phyloP scores from a whole-genome alignment of 106 monocot genomes.

The Dioscorea alata region DNA sequence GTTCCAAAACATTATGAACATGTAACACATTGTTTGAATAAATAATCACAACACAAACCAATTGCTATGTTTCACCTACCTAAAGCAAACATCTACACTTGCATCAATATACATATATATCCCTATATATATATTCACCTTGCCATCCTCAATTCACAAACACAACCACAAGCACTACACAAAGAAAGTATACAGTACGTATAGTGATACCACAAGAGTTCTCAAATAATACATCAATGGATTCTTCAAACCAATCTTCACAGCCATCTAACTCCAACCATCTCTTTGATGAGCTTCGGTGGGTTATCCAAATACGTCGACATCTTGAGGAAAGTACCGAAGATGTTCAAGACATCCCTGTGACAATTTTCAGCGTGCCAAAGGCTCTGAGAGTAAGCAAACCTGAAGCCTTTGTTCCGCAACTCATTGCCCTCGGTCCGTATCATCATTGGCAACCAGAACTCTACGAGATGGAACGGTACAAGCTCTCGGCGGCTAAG shows the following conservation, averaged over 20 bases:
- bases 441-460: slow-evolving; percentile 61
- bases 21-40: too few relatives aligned
- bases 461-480: slow-evolving; percentile 60
- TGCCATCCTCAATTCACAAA: too few relatives aligned
- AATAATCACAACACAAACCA: too few relatives aligned
- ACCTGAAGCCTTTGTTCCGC: slow-evolving; percentile 48
- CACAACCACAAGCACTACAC: too few relatives aligned
- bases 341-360: slow-evolving; percentile 1
- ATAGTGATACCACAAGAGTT: too few relatives aligned
- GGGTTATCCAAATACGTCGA: slow-evolving; percentile 28
- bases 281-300: slow-evolving; percentile 24
- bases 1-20: too few relatives aligned
- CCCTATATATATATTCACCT: too few relatives aligned
- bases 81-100: too few relatives aligned
- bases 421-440: slow-evolving; percentile 63
- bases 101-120: too few relatives aligned
- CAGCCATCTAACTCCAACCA: neutral
- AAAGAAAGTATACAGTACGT: too few relatives aligned
- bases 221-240: neutral
- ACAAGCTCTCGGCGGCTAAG: slow-evolving; percentile 58
- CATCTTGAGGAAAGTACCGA: slow-evolving; percentile 17
- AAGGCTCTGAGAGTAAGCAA: slow-evolving; percentile 14
- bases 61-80: too few relatives aligned
- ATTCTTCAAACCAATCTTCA: neutral
- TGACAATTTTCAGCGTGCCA: slow-evolving; percentile 48